phyloP scores from a whole-genome alignment of 2,329 filamentous ascomycete species.

The Didymella keratinophila region DNA sequence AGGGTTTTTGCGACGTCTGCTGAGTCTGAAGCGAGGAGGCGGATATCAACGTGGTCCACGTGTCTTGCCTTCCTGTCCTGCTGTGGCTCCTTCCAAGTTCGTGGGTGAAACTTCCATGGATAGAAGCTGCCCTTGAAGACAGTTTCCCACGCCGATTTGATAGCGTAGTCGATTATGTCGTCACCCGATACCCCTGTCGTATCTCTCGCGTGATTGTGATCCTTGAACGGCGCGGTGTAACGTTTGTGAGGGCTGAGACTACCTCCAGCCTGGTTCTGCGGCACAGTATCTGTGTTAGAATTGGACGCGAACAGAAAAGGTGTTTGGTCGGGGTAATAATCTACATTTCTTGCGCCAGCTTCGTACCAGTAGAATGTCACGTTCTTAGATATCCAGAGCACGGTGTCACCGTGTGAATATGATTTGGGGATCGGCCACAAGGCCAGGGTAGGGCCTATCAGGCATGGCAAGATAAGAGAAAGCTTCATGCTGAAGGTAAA shows the following conservation, averaged over 20 bases:
- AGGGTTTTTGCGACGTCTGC: slow-evolving; percentile 65
- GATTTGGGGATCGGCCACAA: slow-evolving; percentile 55
- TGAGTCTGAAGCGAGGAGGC: slow-evolving; percentile 65
- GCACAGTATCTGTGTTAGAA: slow-evolving; percentile 27
- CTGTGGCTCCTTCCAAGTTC: slow-evolving; percentile 70
- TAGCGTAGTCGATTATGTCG: slow-evolving; percentile 56
- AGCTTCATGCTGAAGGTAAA: slow-evolving; percentile 33
- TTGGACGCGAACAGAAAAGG: slow-evolving; percentile 26
- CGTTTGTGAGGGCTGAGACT: slow-evolving; percentile 23
- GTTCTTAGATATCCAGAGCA: slow-evolving; percentile 51
- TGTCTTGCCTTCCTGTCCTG: slow-evolving; percentile 53
- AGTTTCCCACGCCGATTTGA: slow-evolving; percentile 64
- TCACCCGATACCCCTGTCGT: slow-evolving; percentile 55
- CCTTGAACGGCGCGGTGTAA: slow-evolving; percentile 19
- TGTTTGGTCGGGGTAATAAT: slow-evolving; percentile 22
- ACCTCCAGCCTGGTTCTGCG: slow-evolving; percentile 21
- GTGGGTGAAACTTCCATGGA: slow-evolving; percentile 78
- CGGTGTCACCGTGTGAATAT: slow-evolving; percentile 49
- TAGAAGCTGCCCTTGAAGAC: slow-evolving; percentile 75
- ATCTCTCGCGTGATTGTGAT: not conserved
- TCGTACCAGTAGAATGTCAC: slow-evolving; percentile 49
- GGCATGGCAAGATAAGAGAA: slow-evolving; percentile 25
- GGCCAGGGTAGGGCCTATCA: slow-evolving; percentile 42
- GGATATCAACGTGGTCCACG: slow-evolving; percentile 68
- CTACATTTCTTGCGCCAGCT: slow-evolving; percentile 46